Conservation (phyloP, 768 basidiomycete species). For the Calocybe cyanea region DNA sequence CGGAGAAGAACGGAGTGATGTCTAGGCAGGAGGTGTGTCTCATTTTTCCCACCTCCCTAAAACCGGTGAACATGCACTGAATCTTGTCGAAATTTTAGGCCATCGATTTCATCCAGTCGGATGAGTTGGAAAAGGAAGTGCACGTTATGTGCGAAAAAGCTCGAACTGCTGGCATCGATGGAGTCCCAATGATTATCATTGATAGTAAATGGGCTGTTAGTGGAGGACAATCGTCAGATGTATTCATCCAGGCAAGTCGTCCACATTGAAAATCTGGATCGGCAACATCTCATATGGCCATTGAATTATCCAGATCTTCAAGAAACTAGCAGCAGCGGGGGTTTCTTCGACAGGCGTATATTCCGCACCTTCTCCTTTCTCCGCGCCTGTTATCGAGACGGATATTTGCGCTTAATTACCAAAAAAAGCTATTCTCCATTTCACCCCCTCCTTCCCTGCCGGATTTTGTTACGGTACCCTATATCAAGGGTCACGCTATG, state of each 20-base stretch:
- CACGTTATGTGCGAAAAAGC: constrained; percentile 59
- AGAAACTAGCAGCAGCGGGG: constrained; percentile 44
- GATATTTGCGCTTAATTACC: constrained; percentile 12
- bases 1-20: constrained; percentile 55
- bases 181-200: constrained; percentile 79
- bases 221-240: constrained; percentile 70
- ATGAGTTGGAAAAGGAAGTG: constrained; percentile 64
- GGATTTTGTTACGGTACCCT: constrained; percentile 1
- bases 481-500: neutral
- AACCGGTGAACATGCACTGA: neutral
- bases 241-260: constrained; percentile 57
- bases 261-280: neutral
- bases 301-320: constrained; percentile 39
- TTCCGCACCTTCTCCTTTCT: constrained; percentile 31
- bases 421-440: neutral
- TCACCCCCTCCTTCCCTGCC: neutral
- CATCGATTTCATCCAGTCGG: constrained; percentile 56
- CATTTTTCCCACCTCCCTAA: constrained; percentile 2
- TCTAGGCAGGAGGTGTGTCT: constrained; percentile 53
- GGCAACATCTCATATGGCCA: neutral
- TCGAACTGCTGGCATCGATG: constrained; percentile 63
- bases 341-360: constrained; percentile 24
- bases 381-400: constrained; percentile 29
- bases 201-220: constrained; percentile 75
- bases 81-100: constrained; percentile 39